These are phyloP conservation scores for Ophiostoma ulmi DNA, from an alignment of 2,329 filamentous ascomycete species.

Conservation along the genomic window DNA sequence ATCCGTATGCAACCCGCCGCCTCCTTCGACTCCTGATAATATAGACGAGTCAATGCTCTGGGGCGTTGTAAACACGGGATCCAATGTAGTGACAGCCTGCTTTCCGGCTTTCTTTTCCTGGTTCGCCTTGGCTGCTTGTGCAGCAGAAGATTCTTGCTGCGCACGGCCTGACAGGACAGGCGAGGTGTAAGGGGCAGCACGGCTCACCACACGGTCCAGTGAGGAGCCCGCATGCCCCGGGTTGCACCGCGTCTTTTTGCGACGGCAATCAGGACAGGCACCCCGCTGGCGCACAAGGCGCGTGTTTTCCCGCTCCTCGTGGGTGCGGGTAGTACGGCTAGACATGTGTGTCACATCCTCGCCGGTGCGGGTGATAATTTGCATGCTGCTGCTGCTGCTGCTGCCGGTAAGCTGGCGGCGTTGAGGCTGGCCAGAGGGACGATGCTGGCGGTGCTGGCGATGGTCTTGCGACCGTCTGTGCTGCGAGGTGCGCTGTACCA, in stretches of 20 bases:
- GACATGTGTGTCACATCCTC: slow-evolving; percentile 58
- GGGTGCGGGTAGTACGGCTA: slow-evolving; percentile 59
- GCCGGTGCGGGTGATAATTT: slow-evolving; percentile 61
- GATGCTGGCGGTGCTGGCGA: slow-evolving; percentile 11
- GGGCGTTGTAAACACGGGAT: slow-evolving; percentile 16
- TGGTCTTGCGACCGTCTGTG: neutral
- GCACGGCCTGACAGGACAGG: slow-evolving; percentile 23
- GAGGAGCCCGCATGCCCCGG: slow-evolving; percentile 47
- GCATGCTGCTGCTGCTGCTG: slow-evolving; percentile 44
- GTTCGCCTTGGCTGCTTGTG: slow-evolving; percentile 19
- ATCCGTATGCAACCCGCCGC: slow-evolving; percentile 12
- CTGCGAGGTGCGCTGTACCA: slow-evolving; percentile 6
- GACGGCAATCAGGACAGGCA: slow-evolving; percentile 58
- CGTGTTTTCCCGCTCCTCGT: slow-evolving; percentile 62
- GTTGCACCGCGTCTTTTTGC: slow-evolving; percentile 60
- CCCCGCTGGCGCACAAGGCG: slow-evolving; percentile 63
- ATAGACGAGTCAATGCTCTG: neutral
- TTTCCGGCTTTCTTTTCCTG: slow-evolving; percentile 24
- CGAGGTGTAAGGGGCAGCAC: slow-evolving; percentile 21
- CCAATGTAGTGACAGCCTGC: slow-evolving; percentile 16
- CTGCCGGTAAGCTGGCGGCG: slow-evolving; percentile 13
- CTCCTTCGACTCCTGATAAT: slow-evolving; percentile 17
- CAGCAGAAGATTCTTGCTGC: slow-evolving; percentile 19
- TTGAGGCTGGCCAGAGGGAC: neutral
- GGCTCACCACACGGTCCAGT: slow-evolving; percentile 8